phyloP scores from a whole-genome alignment of 441 rosid genomes.

The Rhodomyrtus psidioides region DNA sequence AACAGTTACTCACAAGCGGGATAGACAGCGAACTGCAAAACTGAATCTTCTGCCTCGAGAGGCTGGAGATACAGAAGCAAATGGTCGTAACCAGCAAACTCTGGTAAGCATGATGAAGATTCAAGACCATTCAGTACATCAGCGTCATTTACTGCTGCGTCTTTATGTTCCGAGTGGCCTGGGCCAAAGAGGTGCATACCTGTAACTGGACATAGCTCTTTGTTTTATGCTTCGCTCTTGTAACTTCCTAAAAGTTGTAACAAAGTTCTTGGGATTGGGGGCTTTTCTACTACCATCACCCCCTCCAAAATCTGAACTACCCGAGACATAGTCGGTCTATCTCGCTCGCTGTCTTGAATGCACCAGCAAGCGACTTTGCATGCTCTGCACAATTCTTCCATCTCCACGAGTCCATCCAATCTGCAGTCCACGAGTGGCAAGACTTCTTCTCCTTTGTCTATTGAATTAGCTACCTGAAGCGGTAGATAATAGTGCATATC shows the following conservation, averaged over 20 bases:
- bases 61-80: not conserved
- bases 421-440: not conserved
- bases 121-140: not conserved
- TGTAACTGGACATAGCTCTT: too few relatives aligned
- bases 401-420: not conserved
- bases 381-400: not conserved
- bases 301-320: not conserved
- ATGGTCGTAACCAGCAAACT: not conserved
- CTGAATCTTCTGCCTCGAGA: not conserved
- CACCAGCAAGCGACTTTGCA: constrained; percentile 1
- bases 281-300: not conserved
- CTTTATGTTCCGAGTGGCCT: not conserved
- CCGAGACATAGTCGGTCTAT: not conserved
- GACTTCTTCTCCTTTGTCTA: not conserved
- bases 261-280: not conserved
- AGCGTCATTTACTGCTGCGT: too few relatives aligned
- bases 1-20: not conserved
- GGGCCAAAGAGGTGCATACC: not conserved
- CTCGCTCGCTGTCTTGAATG: not conserved
- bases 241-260: not conserved
- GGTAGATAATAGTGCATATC: not conserved
- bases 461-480: not conserved
- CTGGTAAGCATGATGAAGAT: not conserved
- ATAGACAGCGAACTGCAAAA: not conserved
- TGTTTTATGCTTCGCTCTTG: not conserved